Percentiles rank a stretch among this genome's conserved stretches.
Evolutionary conservation across 495 filamentous ascomycete genomes (phyloP).

Genomic region (Saxophila tyrrhenica): DNA sequence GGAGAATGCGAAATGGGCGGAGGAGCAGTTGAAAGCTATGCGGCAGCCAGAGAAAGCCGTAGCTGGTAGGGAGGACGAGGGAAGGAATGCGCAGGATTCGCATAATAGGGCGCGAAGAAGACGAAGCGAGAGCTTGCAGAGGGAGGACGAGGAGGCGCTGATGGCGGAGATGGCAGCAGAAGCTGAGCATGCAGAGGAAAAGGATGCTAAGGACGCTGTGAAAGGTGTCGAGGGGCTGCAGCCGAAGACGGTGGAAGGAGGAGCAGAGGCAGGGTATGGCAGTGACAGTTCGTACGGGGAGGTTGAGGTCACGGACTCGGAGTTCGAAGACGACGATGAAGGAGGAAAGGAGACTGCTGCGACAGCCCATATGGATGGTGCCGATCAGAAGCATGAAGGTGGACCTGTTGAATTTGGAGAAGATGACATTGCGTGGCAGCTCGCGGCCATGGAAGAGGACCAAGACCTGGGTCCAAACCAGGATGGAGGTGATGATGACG

Average conservation of each 20-base stretch:
- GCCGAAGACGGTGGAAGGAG: constrained; percentile 14
- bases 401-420: constrained; percentile 82
- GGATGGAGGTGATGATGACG: constrained; percentile 56
- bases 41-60: constrained; percentile 20
- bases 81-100: constrained; percentile 15
- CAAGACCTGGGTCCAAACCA: constrained; percentile 61
- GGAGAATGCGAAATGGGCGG: constrained; percentile 30
- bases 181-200: constrained; percentile 11
- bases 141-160: constrained; percentile 36
- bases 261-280: constrained; percentile 32
- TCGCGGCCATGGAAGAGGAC: constrained; percentile 73
- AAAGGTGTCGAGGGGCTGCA: constrained; percentile 16
- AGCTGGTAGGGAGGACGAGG: constrained; percentile 19
- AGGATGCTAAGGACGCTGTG: constrained; percentile 3
- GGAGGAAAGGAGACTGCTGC: constrained; percentile 4
- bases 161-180: constrained; percentile 21
- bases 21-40: constrained; percentile 32
- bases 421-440: constrained; percentile 86
- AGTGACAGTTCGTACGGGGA: constrained; percentile 69
- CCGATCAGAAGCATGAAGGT: constrained; percentile 34
- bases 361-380: constrained; percentile 33
- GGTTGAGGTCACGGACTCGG: constrained; percentile 63
- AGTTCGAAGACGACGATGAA: constrained; percentile 23
- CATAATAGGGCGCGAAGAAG: constrained; percentile 22
- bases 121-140: constrained; percentile 27